A percentile compares a stretch with the other conserved stretches of the same genome.
Evolutionary conservation across 2,329 filamentous ascomycete genomes (phyloP).

Genomic region (Bisporella sp.): DNA sequence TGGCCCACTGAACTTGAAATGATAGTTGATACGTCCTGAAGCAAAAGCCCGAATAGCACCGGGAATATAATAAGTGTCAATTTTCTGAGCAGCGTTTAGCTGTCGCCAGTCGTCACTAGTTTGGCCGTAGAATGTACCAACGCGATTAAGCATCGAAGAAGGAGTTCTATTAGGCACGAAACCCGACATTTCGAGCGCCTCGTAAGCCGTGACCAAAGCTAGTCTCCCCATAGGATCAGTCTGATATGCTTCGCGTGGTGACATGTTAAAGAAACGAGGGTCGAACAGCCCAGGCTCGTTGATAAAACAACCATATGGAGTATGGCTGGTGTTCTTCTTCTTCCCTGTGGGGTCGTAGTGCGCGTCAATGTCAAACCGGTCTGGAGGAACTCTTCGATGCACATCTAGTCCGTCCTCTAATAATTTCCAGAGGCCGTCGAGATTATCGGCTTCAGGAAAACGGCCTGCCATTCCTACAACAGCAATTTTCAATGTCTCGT

Average conservation of each 20-base stretch:
- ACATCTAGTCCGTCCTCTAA: constrained; percentile 69
- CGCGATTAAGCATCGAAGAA: neutral
- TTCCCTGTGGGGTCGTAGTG: constrained; percentile 67
- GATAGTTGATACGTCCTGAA: neutral
- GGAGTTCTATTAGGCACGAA: neutral
- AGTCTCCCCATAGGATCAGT: constrained; percentile 75
- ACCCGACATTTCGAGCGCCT: no score
- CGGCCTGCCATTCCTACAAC: constrained; percentile 78
- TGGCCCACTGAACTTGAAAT: neutral
- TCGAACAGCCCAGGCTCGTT: constrained; percentile 71
- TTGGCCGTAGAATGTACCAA: neutral
- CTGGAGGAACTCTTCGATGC: constrained; percentile 45
- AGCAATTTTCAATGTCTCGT: no score
- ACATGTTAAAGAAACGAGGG: constrained; percentile 79
- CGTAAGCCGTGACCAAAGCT: constrained; percentile 60
- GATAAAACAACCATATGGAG: constrained; percentile 63
- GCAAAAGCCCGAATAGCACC: neutral
- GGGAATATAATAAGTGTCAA: neutral
- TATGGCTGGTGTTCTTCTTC: constrained; percentile 67
- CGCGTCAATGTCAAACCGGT: constrained; percentile 65
- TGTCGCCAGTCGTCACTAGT: neutral
- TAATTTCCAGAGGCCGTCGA: constrained; percentile 68
- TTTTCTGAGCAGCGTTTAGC: no score
- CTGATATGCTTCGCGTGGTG: constrained; percentile 68
- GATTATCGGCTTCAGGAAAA: constrained; percentile 65